A percentile compares a stretch with the other conserved stretches of the same genome.
Evolutionary conservation across 2,329 filamentous ascomycete genomes (phyloP).

Genomic region (Tolypocladium ovalisporum): DNA sequence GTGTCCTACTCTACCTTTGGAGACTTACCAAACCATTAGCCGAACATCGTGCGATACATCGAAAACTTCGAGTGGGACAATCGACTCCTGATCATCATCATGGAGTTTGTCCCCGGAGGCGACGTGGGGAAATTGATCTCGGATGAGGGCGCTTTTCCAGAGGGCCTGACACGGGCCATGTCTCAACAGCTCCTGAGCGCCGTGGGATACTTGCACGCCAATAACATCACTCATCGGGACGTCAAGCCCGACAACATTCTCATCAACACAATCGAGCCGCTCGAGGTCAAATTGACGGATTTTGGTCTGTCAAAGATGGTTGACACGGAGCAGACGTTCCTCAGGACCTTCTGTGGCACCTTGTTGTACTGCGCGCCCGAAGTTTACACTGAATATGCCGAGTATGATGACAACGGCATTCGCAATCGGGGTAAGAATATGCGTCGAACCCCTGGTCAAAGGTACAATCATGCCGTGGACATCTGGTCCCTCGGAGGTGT

Average conservation of each 20-base stretch:
- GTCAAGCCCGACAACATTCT: conserved; percentile 98
- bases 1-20: background rate
- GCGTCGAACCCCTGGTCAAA: conserved; percentile 45
- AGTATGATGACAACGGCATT: conserved; percentile 61
- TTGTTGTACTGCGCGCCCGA: conserved; percentile 93
- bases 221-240: conserved; percentile 93
- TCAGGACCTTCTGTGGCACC: conserved; percentile 94
- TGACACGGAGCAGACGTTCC: conserved; percentile 78
- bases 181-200: conserved; percentile 70
- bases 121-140: conserved; percentile 69
- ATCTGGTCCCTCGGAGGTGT: conserved; percentile 96
- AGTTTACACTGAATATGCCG: conserved; percentile 68
- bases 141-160: conserved; percentile 50
- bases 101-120: conserved; percentile 80
- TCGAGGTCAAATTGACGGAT: conserved; percentile 85
- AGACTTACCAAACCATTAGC: conserved; percentile 31
- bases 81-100: conserved; percentile 87
- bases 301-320: conserved; percentile 95
- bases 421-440: conserved; percentile 52
- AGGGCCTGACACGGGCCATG: conserved; percentile 60
- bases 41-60: conserved; percentile 84
- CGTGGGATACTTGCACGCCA: conserved; percentile 73
- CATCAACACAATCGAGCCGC: conserved; percentile 59
- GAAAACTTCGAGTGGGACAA: conserved; percentile 77
- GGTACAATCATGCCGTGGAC: conserved; percentile 87